These are phyloP conservation scores for Jacaranda mimosifolia DNA, from an alignment of 257 asterid species.

Conservation along the genomic window DNA sequence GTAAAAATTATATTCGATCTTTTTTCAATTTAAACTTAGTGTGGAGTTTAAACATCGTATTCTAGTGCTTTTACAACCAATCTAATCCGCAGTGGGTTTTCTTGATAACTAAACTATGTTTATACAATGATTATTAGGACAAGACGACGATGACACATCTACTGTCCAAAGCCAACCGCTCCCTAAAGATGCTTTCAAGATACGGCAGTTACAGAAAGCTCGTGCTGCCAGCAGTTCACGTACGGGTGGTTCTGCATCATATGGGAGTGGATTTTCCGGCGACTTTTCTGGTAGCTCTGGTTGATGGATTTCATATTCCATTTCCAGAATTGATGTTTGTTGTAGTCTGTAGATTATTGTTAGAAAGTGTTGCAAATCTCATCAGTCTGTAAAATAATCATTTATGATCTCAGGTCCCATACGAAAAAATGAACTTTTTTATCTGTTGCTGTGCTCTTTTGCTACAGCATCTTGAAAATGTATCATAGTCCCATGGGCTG, in stretches of 20 bases:
- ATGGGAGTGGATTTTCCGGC: slow-evolving; percentile 95
- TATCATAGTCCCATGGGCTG: background rate
- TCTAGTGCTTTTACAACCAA: too few species aligned
- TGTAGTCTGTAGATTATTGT: slow-evolving; percentile 35
- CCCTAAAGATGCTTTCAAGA: slow-evolving; percentile 86
- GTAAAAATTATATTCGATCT: too few species aligned
- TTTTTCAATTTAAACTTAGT: too few species aligned
- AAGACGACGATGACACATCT: slow-evolving; percentile 75
- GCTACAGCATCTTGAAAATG: background rate
- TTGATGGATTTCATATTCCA: slow-evolving; percentile 30
- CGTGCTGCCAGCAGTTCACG: slow-evolving; percentile 55
- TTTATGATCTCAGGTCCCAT: background rate
- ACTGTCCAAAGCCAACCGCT: slow-evolving; percentile 83
- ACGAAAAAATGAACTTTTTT: too few species aligned
- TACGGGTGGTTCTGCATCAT: slow-evolving; percentile 78
- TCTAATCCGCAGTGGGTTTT: background rate
- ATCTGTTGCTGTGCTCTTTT: background rate
- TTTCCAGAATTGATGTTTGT: background rate
- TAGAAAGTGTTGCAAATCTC: slow-evolving; percentile 6
- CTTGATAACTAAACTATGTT: too few species aligned
- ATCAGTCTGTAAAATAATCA: slow-evolving; percentile 20
- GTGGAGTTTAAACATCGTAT: too few species aligned
- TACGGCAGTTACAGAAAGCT: slow-evolving; percentile 85
- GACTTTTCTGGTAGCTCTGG: slow-evolving; percentile 86
- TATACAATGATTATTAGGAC: slow-evolving; percentile 47